Evolutionary conservation across 305 asterid genomes (phyloP).

Genomic region (Rubia balearica): DNA sequence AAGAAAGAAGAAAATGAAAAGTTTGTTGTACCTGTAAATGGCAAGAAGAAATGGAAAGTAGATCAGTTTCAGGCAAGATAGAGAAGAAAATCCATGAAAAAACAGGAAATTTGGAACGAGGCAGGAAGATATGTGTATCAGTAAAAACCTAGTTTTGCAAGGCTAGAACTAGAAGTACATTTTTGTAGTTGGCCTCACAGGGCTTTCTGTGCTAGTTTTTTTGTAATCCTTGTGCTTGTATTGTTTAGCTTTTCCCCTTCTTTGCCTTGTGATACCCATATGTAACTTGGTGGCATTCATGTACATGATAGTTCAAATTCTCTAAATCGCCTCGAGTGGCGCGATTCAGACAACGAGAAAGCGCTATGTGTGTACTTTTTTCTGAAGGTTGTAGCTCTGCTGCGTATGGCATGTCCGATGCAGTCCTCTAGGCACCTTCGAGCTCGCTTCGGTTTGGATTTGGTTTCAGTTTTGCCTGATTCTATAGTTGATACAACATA

Average conservation of each 20-base stretch:
- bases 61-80: slow-evolving; percentile 20
- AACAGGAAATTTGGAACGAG: slow-evolving; percentile 7
- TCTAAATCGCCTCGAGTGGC: neutral
- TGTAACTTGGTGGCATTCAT: slow-evolving; percentile 35
- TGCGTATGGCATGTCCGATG: too few relatives aligned
- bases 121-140: slow-evolving; percentile 32
- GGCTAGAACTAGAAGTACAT: slow-evolving; percentile 29
- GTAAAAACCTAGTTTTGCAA: slow-evolving; percentile 18
- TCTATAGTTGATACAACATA: too few relatives aligned
- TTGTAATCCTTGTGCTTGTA: slow-evolving; percentile 34
- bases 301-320: slow-evolving; percentile 34
- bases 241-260: slow-evolving; percentile 6
- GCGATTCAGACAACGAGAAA: too few relatives aligned
- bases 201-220: slow-evolving; percentile 27
- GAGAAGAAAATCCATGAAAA: neutral
- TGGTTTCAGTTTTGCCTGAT: too few relatives aligned
- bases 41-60: slow-evolving; percentile 23
- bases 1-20: slow-evolving; percentile 10
- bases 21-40: slow-evolving; percentile 56
- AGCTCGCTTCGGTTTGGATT: too few relatives aligned
- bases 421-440: too few relatives aligned
- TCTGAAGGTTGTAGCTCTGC: too few relatives aligned
- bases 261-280: slow-evolving; percentile 4
- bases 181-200: slow-evolving; percentile 30
- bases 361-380: too few relatives aligned